A percentile compares a stretch with the other conserved stretches of the same genome.
Conservation (phyloP, 768 basidiomycete genomes). For the Rhodotorula sphaerocarpa region DNA sequence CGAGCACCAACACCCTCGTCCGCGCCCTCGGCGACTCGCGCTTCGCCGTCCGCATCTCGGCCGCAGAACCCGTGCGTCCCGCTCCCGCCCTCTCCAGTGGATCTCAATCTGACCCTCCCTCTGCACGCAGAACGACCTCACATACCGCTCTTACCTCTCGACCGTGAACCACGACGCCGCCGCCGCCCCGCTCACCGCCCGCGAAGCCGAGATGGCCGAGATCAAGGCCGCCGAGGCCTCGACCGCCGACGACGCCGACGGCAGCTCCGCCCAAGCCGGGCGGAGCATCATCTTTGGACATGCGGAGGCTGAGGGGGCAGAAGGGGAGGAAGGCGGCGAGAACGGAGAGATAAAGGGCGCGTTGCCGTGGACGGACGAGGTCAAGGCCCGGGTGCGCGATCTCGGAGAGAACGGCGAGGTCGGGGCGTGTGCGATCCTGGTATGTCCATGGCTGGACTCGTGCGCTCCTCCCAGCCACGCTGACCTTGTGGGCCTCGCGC, state of each 20-base stretch:
- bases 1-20: constrained; percentile 60
- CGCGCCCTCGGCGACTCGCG: constrained; percentile 65
- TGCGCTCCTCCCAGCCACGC: no score
- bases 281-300: background rate
- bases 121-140: constrained; percentile 44
- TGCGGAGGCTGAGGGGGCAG: background rate
- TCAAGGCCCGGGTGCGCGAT: constrained; percentile 57
- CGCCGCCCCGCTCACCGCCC: constrained; percentile 69
- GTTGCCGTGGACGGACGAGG: constrained; percentile 56
- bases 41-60: constrained; percentile 68
- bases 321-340: background rate
- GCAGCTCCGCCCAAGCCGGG: background rate
- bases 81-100: constrained; percentile 52
- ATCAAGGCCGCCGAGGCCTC: constrained; percentile 64
- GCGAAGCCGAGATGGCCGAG: constrained; percentile 73
- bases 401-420: constrained; percentile 49
- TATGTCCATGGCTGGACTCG: constrained; percentile 52
- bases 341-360: background rate
- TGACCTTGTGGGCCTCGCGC: background rate
- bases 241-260: constrained; percentile 34
- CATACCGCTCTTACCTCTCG: constrained; percentile 55
- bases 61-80: constrained; percentile 54
- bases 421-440: background rate
- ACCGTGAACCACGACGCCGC: constrained; percentile 65
- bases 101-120: background rate